Base-by-base conservation (phyloP, 1,139 yeast genomes). In the Tardiomyces depauwii region DNA sequence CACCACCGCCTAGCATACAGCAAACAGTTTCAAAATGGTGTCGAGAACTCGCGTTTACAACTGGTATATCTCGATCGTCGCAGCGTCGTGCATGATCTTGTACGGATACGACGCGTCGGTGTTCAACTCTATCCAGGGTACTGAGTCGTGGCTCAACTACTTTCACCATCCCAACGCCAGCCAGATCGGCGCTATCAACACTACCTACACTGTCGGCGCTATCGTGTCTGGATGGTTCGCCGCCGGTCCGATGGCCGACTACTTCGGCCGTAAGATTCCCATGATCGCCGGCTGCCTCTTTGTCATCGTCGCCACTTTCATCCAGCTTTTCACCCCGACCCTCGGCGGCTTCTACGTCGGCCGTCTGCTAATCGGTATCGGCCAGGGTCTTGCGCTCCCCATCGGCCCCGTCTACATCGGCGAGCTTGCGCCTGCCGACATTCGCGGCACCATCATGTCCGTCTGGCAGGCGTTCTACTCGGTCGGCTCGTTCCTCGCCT, bases 91-190 rank as follows among this genome's bases (percentile, higher is more conserved):
- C 44, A 53, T 52, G 56, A 50, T 52, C 25, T 52, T 53, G 39
- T 51, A 53, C 25, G 56, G 55, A 16, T 53, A 52, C 42, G 56
- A 53, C 41, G 56, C 56, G 14, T 49, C 55, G 7, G 55, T 52
- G 11, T 53, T 49, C 44, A 52, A 52, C 40, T 55, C 56, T 12
- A 54, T 53, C 19, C 53, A 49, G 33, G 54, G 55, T 39, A 44
- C 49, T 16, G 36, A 39, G 18, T 46, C 51, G 43, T 53, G 56
- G 56, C 40, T 32, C 12, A 44, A 45, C 33, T 52, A 52, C 41
- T 52, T 47, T 40, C 41, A 42, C 28, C 42, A 52, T 28, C 56
- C 56, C 18, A 42, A 45, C 41, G 46, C 51, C 33, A 48, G 45
- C 47, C 47, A 48, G 25, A 46, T 52, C 39, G 56, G 56, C 30